These are phyloP conservation scores for Tulasnella sp. DNA, from an alignment of 768 basidiomycete genomes.

Conservation along the genomic window DNA sequence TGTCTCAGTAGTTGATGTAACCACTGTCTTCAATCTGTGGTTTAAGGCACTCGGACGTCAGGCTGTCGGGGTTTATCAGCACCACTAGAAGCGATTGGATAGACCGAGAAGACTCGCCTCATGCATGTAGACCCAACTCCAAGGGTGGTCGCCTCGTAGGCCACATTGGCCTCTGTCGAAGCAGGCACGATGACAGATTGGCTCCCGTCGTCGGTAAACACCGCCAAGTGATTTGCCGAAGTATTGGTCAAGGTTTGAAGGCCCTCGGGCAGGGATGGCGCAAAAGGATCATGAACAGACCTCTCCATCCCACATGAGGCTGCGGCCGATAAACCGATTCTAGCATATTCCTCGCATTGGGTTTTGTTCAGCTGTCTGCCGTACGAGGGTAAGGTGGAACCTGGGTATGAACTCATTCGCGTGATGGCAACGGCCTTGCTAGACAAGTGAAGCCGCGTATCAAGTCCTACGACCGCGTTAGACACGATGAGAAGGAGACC, in stretches of 20 bases:
- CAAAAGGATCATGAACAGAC: background rate
- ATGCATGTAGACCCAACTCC: constrained; percentile 7
- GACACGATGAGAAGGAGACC: constrained; percentile 16
- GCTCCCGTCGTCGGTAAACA: background rate
- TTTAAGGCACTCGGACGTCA: background rate
- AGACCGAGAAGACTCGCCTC: background rate
- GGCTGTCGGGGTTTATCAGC: background rate
- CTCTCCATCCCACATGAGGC: background rate
- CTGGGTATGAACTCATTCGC: background rate
- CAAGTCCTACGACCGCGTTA: background rate
- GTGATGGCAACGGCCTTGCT: background rate
- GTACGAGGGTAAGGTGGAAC: background rate
- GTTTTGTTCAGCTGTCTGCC: constrained; percentile 16
- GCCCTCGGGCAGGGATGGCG: background rate
- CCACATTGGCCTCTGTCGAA: background rate
- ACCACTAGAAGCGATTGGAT: too few relatives aligned
- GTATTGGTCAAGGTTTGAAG: background rate
- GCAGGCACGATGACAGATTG: background rate
- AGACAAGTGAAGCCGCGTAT: constrained; percentile 14
- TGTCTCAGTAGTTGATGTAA: background rate
- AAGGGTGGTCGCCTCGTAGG: background rate
- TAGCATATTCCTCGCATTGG: background rate
- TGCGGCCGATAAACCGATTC: background rate
- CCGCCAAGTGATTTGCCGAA: background rate
- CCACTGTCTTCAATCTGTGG: background rate